A percentile compares a stretch with the other conserved stretches of the same genome.
Conservation (phyloP, 768 basidiomycete species). For the Phylloporus scabripes region DNA sequence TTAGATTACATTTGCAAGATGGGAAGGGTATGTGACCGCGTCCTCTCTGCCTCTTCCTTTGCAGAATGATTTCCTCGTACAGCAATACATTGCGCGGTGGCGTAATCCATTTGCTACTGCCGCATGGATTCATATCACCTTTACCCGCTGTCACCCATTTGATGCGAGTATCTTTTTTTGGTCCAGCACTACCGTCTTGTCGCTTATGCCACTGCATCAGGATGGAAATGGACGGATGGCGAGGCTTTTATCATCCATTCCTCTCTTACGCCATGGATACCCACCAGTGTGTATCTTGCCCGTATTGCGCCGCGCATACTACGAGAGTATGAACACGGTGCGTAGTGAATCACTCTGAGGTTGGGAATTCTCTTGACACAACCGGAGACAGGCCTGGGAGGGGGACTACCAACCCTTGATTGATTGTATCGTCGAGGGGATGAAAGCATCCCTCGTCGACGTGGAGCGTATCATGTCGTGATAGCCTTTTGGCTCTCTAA, state of each 20-base stretch:
- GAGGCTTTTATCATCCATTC: slow-evolving; percentile 31
- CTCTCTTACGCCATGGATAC: slow-evolving; percentile 29
- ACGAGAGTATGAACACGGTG: slow-evolving; percentile 32
- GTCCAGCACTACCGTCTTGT: not conserved
- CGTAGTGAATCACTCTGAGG: not conserved
- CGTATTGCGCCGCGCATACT: slow-evolving; percentile 20
- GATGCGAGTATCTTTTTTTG: slow-evolving; percentile 22
- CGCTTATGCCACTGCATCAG: slow-evolving; percentile 6
- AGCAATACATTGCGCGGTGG: slow-evolving; percentile 37
- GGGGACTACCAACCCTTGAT: slow-evolving; percentile 31
- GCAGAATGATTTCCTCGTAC: not conserved
- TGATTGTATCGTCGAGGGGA: slow-evolving; percentile 27
- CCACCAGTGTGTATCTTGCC: slow-evolving; percentile 29
- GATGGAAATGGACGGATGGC: slow-evolving; percentile 35
- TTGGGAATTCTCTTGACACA: not conserved
- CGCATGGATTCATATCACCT: slow-evolving; percentile 32
- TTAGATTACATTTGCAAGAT: slow-evolving; percentile 33
- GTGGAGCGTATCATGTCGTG: slow-evolving; percentile 30
- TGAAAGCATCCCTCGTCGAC: slow-evolving; percentile 21
- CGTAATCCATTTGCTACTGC: slow-evolving; percentile 35
- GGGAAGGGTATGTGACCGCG: slow-evolving; percentile 22
- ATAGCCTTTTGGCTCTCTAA: not conserved
- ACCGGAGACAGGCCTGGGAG: slow-evolving; percentile 27
- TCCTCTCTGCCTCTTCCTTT: not conserved
- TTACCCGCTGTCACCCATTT: slow-evolving; percentile 33